Evolutionary conservation across 192 early-diverging fungal genomes (phyloP).

Genomic region (Mortierella claussenii): DNA sequence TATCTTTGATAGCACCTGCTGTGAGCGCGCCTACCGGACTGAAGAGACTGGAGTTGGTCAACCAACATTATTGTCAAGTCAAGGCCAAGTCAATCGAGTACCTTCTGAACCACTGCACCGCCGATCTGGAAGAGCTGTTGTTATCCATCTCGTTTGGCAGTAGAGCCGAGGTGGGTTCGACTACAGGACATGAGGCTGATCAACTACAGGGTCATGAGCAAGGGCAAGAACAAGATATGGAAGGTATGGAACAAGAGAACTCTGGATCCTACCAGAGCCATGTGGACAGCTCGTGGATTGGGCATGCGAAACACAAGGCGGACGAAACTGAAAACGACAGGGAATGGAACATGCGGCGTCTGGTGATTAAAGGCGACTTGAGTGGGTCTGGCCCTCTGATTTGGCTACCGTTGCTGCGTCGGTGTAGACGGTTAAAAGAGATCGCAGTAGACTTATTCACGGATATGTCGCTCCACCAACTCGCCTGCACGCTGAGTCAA

Average conservation of each 20-base stretch:
- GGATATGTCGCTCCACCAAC: background rate
- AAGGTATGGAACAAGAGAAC: too few relatives aligned
- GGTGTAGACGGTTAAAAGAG: constrained; percentile 1
- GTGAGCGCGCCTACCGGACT: background rate
- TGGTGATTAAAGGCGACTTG: constrained; percentile 30
- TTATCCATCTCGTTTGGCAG: constrained; percentile 39
- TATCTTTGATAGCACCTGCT: background rate
- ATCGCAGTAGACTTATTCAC: constrained; percentile 16
- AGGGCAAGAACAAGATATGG: too few relatives aligned
- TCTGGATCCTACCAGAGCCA: too few relatives aligned
- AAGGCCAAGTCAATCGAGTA: constrained; percentile 28
- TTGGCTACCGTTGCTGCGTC: constrained; percentile 27
- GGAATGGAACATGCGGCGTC: constrained; percentile 13
- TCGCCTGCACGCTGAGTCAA: constrained; percentile 3
- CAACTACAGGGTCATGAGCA: too few relatives aligned
- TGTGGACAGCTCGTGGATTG: too few relatives aligned
- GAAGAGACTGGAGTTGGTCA: constrained; percentile 21
- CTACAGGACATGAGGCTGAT: too few relatives aligned
- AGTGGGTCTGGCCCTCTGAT: constrained; percentile 19
- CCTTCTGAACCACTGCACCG: constrained; percentile 26
- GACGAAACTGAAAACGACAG: background rate
- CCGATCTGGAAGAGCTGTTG: constrained; percentile 23
- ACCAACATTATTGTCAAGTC: constrained; percentile 15
- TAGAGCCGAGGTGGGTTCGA: constrained; percentile 16
- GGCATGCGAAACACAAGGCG: background rate